Percentiles rank a stretch among this genome's conserved stretches.
These are phyloP conservation scores for Colletotrichum sp. DNA, from an alignment of 2,329 filamentous ascomycete genomes.

Conservation along the genomic window DNA sequence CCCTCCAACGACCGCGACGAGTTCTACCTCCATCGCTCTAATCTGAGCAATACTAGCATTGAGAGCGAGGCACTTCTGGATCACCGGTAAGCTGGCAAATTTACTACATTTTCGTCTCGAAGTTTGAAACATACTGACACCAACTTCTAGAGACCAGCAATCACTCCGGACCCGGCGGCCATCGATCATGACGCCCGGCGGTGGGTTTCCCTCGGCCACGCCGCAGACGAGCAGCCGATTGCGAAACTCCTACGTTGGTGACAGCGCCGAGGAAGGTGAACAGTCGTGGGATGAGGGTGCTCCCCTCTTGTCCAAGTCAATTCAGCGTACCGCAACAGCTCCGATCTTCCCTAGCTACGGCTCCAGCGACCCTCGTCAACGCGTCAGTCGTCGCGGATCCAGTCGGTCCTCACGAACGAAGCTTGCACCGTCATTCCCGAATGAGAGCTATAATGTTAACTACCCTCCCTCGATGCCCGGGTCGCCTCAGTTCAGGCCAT, in stretches of 20 bases:
- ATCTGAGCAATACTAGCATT: slow-evolving; percentile 82
- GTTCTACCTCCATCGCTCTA: slow-evolving; percentile 58
- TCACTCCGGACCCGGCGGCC: slow-evolving; percentile 68
- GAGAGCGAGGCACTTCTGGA: slow-evolving; percentile 89
- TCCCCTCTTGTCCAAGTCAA: slow-evolving; percentile 56
- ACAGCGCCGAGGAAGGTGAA: slow-evolving; percentile 52
- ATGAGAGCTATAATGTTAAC: slow-evolving; percentile 66
- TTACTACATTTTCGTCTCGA: background rate
- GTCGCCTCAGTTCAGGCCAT: slow-evolving; percentile 58
- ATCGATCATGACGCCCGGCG: slow-evolving; percentile 46
- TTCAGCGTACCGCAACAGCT: slow-evolving; percentile 32
- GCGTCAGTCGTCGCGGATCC: slow-evolving; percentile 49
- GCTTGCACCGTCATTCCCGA: slow-evolving; percentile 33
- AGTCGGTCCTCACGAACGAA: slow-evolving; percentile 56
- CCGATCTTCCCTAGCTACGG: slow-evolving; percentile 20
- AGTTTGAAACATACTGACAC: background rate
- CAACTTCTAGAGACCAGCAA: slow-evolving; percentile 57
- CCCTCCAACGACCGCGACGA: slow-evolving; percentile 37
- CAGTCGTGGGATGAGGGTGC: slow-evolving; percentile 51
- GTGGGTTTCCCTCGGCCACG: slow-evolving; percentile 33
- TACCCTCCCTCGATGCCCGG: slow-evolving; percentile 72
- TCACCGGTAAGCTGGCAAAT: slow-evolving; percentile 66
- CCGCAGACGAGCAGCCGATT: slow-evolving; percentile 25
- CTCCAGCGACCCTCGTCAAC: slow-evolving; percentile 23
- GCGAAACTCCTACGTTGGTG: slow-evolving; percentile 34